Conservation (phyloP, 2,329 filamentous ascomycete species). For the Ilyonectria mors-panacis region DNA sequence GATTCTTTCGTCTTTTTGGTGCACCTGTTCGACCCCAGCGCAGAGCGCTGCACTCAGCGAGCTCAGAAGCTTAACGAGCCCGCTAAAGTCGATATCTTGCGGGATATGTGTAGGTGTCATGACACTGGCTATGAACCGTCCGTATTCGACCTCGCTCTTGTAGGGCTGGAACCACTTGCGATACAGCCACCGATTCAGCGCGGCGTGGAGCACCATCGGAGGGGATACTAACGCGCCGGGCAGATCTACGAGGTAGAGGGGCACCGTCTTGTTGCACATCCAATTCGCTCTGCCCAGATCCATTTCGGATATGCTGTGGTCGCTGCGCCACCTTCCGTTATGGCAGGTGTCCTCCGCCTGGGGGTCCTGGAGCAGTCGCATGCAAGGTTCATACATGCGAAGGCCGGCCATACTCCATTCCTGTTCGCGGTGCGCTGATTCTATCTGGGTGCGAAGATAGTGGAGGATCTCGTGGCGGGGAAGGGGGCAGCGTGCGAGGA, state of each 20-base stretch:
- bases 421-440: background rate
- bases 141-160: slow-evolving; percentile 30
- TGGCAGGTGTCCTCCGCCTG: background rate
- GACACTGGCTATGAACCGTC: slow-evolving; percentile 30
- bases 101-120: background rate
- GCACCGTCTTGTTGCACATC: background rate
- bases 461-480: background rate
- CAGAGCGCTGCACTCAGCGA: background rate
- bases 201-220: slow-evolving; percentile 12
- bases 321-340: background rate
- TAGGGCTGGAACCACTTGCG: slow-evolving; percentile 29
- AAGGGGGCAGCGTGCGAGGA: background rate
- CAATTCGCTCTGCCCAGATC: background rate
- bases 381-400: background rate
- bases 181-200: slow-evolving; percentile 15
- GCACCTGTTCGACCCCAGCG: background rate
- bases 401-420: background rate
- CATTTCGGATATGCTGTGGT: background rate
- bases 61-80: background rate
- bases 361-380: background rate
- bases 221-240: background rate
- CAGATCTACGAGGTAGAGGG: background rate
- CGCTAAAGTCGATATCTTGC: background rate
- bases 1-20: background rate
- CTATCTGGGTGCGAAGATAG: background rate